These are phyloP conservation scores for Sarocladium brachiariae DNA, from an alignment of 2,329 filamentous ascomycete genomes.

Conservation along the genomic window DNA sequence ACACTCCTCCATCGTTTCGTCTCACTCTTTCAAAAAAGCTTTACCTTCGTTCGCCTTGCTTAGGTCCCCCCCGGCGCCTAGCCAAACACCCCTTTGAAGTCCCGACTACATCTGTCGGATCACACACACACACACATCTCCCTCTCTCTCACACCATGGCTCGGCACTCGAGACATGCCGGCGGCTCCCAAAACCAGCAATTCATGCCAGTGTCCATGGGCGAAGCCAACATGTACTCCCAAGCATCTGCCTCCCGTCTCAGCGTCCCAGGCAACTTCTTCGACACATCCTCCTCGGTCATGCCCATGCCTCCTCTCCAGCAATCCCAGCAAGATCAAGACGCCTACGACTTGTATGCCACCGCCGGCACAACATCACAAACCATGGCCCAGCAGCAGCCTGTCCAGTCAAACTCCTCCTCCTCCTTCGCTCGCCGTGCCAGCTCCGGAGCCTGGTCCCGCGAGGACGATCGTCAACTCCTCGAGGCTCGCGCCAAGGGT, in stretches of 20 bases:
- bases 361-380: conserved; percentile 28
- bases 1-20: neutral
- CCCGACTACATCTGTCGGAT: too few species aligned
- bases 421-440: conserved; percentile 37
- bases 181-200: conserved; percentile 18
- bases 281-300: conserved; percentile 24
- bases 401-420: conserved; percentile 21
- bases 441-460: conserved; percentile 65
- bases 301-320: conserved; percentile 25
- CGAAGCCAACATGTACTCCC: conserved; percentile 32
- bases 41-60: neutral
- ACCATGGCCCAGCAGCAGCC: conserved; percentile 15
- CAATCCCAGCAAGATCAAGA: conserved; percentile 21
- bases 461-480: conserved; percentile 66
- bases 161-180: conserved; percentile 9
- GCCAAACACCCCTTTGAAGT: conserved; percentile 2
- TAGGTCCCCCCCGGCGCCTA: conserved; percentile 3
- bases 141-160: conserved; percentile 3
- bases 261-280: conserved; percentile 29
- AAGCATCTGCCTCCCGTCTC: conserved; percentile 22
- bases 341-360: conserved; percentile 37
- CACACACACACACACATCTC: too few species aligned
- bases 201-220: conserved; percentile 30
- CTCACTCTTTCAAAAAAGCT: neutral
- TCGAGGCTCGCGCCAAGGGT: conserved; percentile 64